These are phyloP conservation scores for Termitomyces sp. DNA, from an alignment of 768 basidiomycete genomes.

Conservation along the genomic window DNA sequence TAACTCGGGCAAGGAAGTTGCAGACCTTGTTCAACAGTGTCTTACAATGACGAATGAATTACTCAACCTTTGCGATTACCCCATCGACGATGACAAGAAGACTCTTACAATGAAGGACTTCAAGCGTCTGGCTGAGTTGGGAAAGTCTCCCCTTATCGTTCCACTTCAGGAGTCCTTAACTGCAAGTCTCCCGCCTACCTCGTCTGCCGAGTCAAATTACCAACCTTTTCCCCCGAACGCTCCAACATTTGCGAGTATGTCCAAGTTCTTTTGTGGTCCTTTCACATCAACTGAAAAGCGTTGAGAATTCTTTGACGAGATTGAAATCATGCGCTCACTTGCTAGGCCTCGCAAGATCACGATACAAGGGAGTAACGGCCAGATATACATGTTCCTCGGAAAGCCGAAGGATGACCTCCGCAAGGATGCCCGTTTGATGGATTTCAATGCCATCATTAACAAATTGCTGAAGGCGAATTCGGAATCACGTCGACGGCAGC, in stretches of 20 bases:
- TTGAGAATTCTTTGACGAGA: conserved; percentile 75
- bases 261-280: neutral
- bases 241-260: conserved; percentile 74
- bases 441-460: conserved; percentile 97
- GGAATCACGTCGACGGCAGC: conserved; percentile 85
- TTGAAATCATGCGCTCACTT: conserved; percentile 89
- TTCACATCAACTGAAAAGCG: neutral
- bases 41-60: conserved; percentile 68
- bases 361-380: conserved; percentile 79
- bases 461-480: conserved; percentile 92
- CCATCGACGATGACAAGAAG: conserved; percentile 39
- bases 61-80: conserved; percentile 61
- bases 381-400: conserved; percentile 85
- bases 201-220: conserved; percentile 58
- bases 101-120: conserved; percentile 54
- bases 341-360: conserved; percentile 90
- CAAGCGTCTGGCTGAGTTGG: conserved; percentile 52
- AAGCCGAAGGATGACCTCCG: conserved; percentile 97
- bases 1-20: conserved; percentile 40
- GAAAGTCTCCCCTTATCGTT: conserved; percentile 73
- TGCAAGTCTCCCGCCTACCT: conserved; percentile 79
- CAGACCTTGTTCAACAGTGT: conserved; percentile 52
- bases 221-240: conserved; percentile 78
- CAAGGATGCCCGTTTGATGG: conserved; percentile 97
- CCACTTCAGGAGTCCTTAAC: conserved; percentile 93